These are phyloP conservation scores for Acanthamoeba royreba DNA, from an alignment of 208 protist species.

Conservation along the genomic window DNA sequence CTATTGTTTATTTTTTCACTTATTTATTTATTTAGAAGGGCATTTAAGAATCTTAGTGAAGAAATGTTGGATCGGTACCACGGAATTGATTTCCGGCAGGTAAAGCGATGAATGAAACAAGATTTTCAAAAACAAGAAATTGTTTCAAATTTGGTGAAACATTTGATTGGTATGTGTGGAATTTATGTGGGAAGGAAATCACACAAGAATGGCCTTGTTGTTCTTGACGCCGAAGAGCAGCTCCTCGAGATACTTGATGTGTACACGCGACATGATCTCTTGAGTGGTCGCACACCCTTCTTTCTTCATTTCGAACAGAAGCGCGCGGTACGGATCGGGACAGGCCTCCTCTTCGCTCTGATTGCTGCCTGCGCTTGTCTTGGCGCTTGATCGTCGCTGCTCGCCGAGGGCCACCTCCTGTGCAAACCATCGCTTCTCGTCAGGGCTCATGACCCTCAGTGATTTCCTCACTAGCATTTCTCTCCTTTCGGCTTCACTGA, in stretches of 20 bases:
- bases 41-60: no score
- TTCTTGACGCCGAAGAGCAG: neutral
- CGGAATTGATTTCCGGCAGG: no score
- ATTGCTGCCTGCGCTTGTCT: no score
- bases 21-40: no score
- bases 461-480: neutral
- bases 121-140: no score
- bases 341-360: neutral
- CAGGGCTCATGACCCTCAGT: neutral
- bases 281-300: neutral
- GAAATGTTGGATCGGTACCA: no score
- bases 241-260: neutral
- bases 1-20: no score
- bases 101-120: no score
- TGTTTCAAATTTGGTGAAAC: no score
- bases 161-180: no score
- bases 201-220: neutral
- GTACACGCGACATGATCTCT: neutral
- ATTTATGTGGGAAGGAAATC: neutral
- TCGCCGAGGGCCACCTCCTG: neutral
- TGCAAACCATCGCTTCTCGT: neutral
- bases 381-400: neutral
- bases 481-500: neutral
- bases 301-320: conserved; percentile 4
- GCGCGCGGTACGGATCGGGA: neutral